Evolutionary conservation across 768 basidiomycete species (phyloP).

Genomic region (Xerocomellus dryophilus): DNA sequence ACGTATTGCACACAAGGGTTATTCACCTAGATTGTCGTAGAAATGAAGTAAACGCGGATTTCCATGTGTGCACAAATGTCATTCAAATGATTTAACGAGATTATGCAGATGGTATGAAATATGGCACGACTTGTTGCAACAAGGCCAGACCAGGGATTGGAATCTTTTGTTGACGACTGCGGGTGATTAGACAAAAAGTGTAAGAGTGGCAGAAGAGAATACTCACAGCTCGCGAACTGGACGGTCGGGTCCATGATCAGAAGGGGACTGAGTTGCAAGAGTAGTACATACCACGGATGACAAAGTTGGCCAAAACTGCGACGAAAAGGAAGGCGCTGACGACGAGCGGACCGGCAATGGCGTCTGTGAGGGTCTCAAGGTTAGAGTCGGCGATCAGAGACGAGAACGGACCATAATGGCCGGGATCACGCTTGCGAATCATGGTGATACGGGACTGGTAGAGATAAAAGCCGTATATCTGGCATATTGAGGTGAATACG

Average conservation of each 20-base stretch:
- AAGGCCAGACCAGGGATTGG: constrained; percentile 30
- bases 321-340: constrained; percentile 82
- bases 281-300: constrained; percentile 69
- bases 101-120: constrained; percentile 18
- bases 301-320: constrained; percentile 85
- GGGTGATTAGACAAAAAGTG: background rate
- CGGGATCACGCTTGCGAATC: constrained; percentile 86
- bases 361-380: constrained; percentile 48
- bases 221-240: constrained; percentile 62
- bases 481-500: background rate
- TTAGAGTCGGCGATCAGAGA: background rate
- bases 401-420: constrained; percentile 70
- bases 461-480: constrained; percentile 83
- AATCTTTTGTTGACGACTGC: constrained; percentile 26
- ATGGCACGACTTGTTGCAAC: constrained; percentile 21
- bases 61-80: background rate
- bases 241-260: constrained; percentile 3
- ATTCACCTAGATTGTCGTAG: background rate
- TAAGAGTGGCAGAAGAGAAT: background rate
- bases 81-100: background rate
- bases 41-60: no score
- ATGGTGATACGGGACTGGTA: constrained; percentile 88
- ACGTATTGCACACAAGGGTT: background rate
- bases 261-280: background rate
- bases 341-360: constrained; percentile 76